Evolutionary conservation across 495 filamentous ascomycete species (phyloP).

Genomic region (Neurospora discreta): DNA sequence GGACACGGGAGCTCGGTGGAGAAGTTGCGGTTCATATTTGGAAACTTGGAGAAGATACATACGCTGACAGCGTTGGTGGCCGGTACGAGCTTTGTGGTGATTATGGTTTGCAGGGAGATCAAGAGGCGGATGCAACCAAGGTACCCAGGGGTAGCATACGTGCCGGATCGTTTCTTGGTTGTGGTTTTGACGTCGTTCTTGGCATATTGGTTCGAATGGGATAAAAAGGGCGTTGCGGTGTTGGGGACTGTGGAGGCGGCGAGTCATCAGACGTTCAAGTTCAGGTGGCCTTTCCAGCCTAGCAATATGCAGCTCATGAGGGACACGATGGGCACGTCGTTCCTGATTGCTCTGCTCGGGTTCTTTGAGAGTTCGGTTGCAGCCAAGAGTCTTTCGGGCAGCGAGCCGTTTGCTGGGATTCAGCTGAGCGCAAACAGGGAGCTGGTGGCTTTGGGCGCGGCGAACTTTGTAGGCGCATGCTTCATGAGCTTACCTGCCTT

Average conservation of each 20-base stretch:
- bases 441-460: constrained; percentile 81
- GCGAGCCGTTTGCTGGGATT: constrained; percentile 56
- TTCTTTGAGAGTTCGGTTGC: constrained; percentile 99
- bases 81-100: constrained; percentile 69
- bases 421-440: constrained; percentile 85
- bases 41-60: constrained; percentile 55
- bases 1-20: constrained; percentile 74
- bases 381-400: constrained; percentile 70
- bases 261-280: constrained; percentile 56
- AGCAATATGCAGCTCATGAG: constrained; percentile 67
- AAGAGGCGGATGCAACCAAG: constrained; percentile 76
- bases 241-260: constrained; percentile 68
- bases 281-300: constrained; percentile 74
- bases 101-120: constrained; percentile 73
- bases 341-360: constrained; percentile 86
- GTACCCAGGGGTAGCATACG: constrained; percentile 71
- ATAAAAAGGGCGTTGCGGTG: constrained; percentile 67
- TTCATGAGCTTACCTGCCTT: constrained; percentile 90
- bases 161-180: constrained; percentile 86
- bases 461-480: constrained; percentile 81
- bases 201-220: constrained; percentile 70
- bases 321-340: constrained; percentile 83
- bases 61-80: constrained; percentile 63
- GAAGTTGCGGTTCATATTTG: constrained; percentile 70
- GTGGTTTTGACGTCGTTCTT: constrained; percentile 79